These are phyloP conservation scores for Camellia sinensis DNA, from an alignment of 148 eudicot genomes.

Conservation along the genomic window DNA sequence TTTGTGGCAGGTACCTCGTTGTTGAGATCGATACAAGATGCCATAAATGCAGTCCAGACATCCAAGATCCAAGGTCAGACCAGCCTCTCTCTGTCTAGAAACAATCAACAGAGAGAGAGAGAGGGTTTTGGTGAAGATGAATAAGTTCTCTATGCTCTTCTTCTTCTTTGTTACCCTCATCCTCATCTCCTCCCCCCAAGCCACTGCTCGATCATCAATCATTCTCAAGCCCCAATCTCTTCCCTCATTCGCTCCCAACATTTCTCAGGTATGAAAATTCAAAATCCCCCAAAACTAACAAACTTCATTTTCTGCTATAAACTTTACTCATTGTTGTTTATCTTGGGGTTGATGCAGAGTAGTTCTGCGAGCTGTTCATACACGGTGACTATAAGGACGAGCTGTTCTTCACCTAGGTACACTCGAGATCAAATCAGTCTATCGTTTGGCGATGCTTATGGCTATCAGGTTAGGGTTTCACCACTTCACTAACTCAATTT, in stretches of 20 bases:
- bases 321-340: too few relatives aligned
- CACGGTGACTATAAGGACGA: constrained; percentile 41
- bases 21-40: too few relatives aligned
- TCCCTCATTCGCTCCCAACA: constrained; percentile 31
- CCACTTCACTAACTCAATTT: neutral
- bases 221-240: constrained; percentile 21
- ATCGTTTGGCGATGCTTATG: constrained; percentile 53
- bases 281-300: too few relatives aligned
- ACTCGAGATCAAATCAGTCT: constrained; percentile 50
- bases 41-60: too few relatives aligned
- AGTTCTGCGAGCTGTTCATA: constrained; percentile 33
- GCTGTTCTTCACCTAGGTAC: constrained; percentile 42
- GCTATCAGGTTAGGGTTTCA: constrained; percentile 36
- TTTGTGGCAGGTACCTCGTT: too few relatives aligned
- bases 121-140: constrained; percentile 17
- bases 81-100: neutral
- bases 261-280: constrained; percentile 27
- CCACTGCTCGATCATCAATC: constrained; percentile 16
- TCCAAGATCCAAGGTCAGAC: too few relatives aligned
- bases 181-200: constrained; percentile 13
- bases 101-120: neutral
- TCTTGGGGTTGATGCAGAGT: constrained; percentile 11
- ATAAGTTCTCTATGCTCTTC: neutral
- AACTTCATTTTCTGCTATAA: too few relatives aligned
- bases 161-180: constrained; percentile 1